These are phyloP conservation scores for Darksidea phi DNA, from an alignment of 495 filamentous ascomycete species.

Conservation along the genomic window DNA sequence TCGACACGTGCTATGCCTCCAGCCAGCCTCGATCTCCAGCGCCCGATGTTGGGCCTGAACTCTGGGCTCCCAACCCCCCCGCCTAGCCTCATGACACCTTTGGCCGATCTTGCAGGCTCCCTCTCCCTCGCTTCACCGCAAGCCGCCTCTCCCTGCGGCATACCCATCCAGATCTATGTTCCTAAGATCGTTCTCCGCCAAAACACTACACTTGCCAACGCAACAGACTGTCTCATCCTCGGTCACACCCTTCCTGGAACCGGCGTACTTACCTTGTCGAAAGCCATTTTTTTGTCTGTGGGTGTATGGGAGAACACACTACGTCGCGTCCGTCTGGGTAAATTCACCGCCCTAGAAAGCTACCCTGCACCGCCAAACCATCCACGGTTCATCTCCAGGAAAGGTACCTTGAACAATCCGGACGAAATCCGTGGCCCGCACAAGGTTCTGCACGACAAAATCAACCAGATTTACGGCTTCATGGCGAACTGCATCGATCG, in stretches of 20 bases:
- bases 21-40: not conserved
- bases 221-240: not conserved
- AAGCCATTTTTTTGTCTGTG: not conserved
- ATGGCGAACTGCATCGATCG: slow-evolving; percentile 8
- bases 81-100: not conserved
- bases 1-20: too few species aligned
- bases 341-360: not conserved
- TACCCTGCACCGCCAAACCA: not conserved
- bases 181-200: slow-evolving; percentile 4
- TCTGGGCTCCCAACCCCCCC: not conserved
- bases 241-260: not conserved
- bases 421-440: not conserved
- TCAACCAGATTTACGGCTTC: not conserved
- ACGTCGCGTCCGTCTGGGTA: not conserved
- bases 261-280: not conserved
- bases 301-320: not conserved
- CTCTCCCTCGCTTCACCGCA: not conserved
- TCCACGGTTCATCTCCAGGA: not conserved
- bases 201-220: too few species aligned
- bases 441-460: slow-evolving; percentile 7
- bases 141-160: not conserved
- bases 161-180: slow-evolving; percentile 19
- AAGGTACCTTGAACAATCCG: not conserved
- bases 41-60: not conserved
- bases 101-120: not conserved